Evolutionary conservation across 2,329 filamentous ascomycete species (phyloP), one percentile per base, ranked within the genome.

Genomic region (Fusarium concolor): DNA sequence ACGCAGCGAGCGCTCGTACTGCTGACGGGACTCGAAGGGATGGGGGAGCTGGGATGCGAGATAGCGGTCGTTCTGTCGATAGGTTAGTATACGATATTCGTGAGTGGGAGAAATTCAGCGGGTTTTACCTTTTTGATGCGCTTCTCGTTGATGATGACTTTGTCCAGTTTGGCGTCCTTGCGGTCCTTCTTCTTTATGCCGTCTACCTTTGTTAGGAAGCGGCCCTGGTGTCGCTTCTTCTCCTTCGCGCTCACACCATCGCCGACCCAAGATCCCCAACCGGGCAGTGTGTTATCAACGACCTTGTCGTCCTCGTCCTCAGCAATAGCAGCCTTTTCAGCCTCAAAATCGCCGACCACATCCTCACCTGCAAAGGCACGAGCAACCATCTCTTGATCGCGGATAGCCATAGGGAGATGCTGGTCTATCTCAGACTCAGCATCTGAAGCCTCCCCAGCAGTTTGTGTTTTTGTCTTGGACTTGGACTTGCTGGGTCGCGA

Each of bases 71-170:
- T 96, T 97, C 89, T 93, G 67, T 38, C 20, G 39, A 5, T 22
- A 47, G 44, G 44, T 62, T 43, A 68, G 62, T 24, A 51, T 38
- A 14, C 12, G 15, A 6, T 17, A 37, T 28, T n/a, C n/a, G 5
- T 39, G 18, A 15, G 6, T 3, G 43, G 18, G 11, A 29, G 12
- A 26, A n/a, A 15, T 38, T 29, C 10, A 18, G 2, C 6, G 6
- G 12, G 7, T 81, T 81, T 78, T 79, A 92, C 91, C 89, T 97
- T 97, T 80, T 94, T 94, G 62, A 93, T 85, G 22, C 89, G 85
- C 84, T 94, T 97, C 86, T 99, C 93, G 75, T 92, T 97, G 73
- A 99, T 91, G 62, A 98, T 97, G 14, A 97, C 95, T 65, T 88
- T 88, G 53, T 92, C 89, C 64, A 97, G 80, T 80, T 92, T 94